Evolutionary conservation across 2,329 filamentous ascomycete species (phyloP).

Genomic region (Uncinocarpus reesii): DNA sequence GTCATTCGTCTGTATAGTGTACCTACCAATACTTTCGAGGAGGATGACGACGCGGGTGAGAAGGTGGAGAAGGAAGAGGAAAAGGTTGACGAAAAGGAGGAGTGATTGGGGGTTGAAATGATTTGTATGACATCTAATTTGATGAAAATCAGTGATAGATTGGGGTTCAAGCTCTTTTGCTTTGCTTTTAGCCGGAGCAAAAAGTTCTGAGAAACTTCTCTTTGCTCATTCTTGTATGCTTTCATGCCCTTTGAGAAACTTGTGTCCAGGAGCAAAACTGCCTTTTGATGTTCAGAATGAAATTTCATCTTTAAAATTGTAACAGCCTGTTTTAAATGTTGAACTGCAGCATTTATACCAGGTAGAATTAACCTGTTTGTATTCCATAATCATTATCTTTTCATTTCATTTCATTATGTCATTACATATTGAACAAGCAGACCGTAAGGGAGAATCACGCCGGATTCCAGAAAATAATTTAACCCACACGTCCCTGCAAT

Average conservation of each 20-base stretch:
- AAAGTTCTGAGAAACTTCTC: no score
- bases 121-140: conserved; percentile 18
- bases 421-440: conserved; percentile 20
- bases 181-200: neutral
- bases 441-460: conserved; percentile 6
- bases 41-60: conserved; percentile 59
- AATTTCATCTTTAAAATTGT: neutral
- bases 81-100: conserved; percentile 47
- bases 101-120: conserved; percentile 28
- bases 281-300: neutral
- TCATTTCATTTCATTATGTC: conserved; percentile 9
- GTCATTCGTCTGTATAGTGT: conserved; percentile 90
- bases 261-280: neutral
- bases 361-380: neutral
- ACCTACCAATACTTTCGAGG: conserved; percentile 77
- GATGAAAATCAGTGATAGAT: conserved; percentile 1
- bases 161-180: neutral
- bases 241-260: neutral
- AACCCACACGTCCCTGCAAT: conserved; percentile 1
- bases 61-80: conserved; percentile 46
- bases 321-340: neutral
- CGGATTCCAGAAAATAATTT: conserved; percentile 18
- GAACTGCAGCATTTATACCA: neutral
- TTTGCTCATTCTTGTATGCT: neutral
- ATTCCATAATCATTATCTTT: conserved; percentile 4